Evolutionary conservation across 176 grass and related monocot species (phyloP), one percentile per base, ranked within the genome.

Genomic region (Aegilops umbellulata): DNA sequence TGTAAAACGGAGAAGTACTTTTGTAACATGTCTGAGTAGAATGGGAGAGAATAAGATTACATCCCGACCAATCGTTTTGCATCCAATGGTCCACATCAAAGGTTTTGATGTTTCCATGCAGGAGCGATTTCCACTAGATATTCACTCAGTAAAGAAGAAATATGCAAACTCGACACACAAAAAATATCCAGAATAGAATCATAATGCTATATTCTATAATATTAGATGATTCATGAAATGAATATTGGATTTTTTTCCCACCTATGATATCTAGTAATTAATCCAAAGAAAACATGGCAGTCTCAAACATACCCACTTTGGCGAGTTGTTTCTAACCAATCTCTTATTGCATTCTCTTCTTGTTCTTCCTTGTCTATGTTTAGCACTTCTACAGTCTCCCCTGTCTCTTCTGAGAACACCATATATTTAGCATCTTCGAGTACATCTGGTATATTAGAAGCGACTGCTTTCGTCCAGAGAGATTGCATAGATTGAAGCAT

Each of bases 291-390:
- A 69, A 39, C 51, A 71, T 71, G 34, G 11, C 19, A 41, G 32
- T 71, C 35, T 41, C 4, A 70, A 71, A 41, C 34, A 71, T 71
- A 71, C 69, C 36, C 69, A 72, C 10, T 72, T 82, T 26, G 34
- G 16, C 66, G 66, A 8, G 69, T 82, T 11, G 34, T 57, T 82
- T 71, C 31, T 60, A 82, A 67, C 65, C 65, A 70, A 15, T 58
- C 22, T 27, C 80, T 58, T 58, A 82, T 71, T 16, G 63, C 78
- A 47, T 80, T 46, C 41, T 80, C 38, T 66, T 42, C 22, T 36
- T 42, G 36, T 72, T 72, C 69, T 72, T 72, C 35, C 10, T 42
- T 19, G 0, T 72, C 69, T 42, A 72, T 72, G 36, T 72, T 39
- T 71, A 10, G 68, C 68, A n/a, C 34, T 71, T 71, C 8, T 72